A percentile compares a stretch with the other conserved stretches of the same genome.
These are phyloP conservation scores for Fraxinus dipetala DNA, from an alignment of 305 asterid genomes.

Conservation along the genomic window DNA sequence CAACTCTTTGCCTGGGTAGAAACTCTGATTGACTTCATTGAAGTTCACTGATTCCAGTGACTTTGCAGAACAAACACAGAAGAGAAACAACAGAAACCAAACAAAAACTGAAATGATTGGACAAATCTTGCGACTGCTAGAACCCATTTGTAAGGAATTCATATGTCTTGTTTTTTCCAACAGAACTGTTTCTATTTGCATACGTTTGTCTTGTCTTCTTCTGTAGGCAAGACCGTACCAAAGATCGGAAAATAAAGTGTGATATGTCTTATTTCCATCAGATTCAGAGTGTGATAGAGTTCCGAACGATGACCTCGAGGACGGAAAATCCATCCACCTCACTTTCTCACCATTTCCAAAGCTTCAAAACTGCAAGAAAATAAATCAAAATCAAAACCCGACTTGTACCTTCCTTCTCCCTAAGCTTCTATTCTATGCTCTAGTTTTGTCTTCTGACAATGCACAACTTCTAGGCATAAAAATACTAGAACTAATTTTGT, in stretches of 20 bases:
- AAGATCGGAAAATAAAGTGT: not conserved
- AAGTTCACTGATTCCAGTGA: conserved; percentile 25
- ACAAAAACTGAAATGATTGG: conserved; percentile 58
- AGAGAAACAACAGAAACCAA: conserved; percentile 45
- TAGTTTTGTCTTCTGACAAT: conserved; percentile 26
- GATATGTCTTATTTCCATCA: not conserved
- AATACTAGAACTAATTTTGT: conserved; percentile 22
- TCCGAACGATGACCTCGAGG: not conserved
- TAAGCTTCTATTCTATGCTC: conserved; percentile 36
- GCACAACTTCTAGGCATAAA: conserved; percentile 38
- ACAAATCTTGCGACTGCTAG: conserved; percentile 32
- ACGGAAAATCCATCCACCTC: not conserved
- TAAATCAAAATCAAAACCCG: not conserved
- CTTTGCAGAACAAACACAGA: conserved; percentile 44
- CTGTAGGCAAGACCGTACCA: conserved; percentile 29
- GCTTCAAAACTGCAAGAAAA: conserved; percentile 14
- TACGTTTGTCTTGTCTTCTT: conserved; percentile 47
- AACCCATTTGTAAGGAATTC: conserved; percentile 37
- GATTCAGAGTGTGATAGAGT: not conserved
- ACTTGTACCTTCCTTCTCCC: not conserved
- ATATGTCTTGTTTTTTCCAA: conserved; percentile 29
- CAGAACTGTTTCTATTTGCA: conserved; percentile 24
- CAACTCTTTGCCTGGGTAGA: conserved; percentile 47
- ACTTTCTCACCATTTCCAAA: conserved; percentile 45
- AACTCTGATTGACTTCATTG: conserved; percentile 42